Percentiles rank a stretch among this genome's conserved stretches.
Conservation (phyloP, 1,284 basidiomycete genomes). For the Ganoderma lingzhi region DNA sequence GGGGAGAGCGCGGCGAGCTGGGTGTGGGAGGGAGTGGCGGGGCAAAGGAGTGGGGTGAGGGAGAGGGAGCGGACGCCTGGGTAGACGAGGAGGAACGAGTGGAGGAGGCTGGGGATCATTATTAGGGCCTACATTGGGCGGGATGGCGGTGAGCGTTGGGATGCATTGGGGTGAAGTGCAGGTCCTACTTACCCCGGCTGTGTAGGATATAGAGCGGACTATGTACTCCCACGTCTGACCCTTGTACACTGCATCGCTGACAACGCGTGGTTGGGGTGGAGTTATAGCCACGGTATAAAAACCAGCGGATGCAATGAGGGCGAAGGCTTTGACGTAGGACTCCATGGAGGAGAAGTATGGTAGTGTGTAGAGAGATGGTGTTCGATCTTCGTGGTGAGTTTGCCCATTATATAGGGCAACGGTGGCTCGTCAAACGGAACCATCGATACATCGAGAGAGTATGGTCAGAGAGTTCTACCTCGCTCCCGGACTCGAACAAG, state of each 20-base stretch:
- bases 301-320: not conserved
- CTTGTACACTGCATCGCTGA: slow-evolving; percentile 6
- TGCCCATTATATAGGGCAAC: not conserved
- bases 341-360: not conserved
- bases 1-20: slow-evolving; percentile 17
- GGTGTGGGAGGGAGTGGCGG: not conserved
- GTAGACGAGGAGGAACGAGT: slow-evolving; percentile 3
- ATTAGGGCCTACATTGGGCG: not conserved
- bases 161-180: not conserved
- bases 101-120: not conserved
- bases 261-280: not conserved
- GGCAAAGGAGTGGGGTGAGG: not conserved
- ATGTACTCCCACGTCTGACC: slow-evolving; percentile 1
- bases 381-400: not conserved
- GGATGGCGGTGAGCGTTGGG: not conserved
- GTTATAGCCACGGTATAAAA: not conserved
- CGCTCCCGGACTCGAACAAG: not conserved
- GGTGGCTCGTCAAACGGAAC: not conserved
- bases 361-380: not conserved
- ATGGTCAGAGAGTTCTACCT: not conserved
- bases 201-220: not conserved
- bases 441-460: not conserved
- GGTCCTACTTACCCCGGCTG: not conserved
- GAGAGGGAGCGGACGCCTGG: slow-evolving; percentile 1
- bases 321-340: not conserved